These are phyloP conservation scores for Lithospermum erythrorhizon DNA, from an alignment of 257 asterid species.

Conservation along the genomic window DNA sequence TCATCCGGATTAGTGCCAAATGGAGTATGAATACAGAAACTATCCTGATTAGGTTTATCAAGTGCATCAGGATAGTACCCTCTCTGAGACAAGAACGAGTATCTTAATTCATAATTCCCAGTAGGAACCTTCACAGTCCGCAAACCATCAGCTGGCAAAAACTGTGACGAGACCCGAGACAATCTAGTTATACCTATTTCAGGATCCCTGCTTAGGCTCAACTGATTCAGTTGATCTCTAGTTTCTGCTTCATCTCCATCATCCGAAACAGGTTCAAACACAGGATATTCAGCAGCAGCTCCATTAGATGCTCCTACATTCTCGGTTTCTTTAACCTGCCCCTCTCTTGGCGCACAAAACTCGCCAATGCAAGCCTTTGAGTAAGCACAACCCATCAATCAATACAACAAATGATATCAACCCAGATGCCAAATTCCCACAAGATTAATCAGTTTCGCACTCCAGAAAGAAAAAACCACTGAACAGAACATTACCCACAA, in stretches of 20 bases:
- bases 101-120: slow-evolving; percentile 56
- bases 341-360: slow-evolving; percentile 63
- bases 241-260: slow-evolving; percentile 47
- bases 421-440: slow-evolving; percentile 8
- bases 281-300: slow-evolving; percentile 34
- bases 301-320: slow-evolving; percentile 21
- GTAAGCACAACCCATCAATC: slow-evolving; percentile 84
- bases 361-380: slow-evolving; percentile 83
- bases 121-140: slow-evolving; percentile 64
- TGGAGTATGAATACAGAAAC: slow-evolving; percentile 88
- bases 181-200: slow-evolving; percentile 69
- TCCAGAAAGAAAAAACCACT: not conserved
- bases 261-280: slow-evolving; percentile 46
- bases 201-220: slow-evolving; percentile 41
- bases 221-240: slow-evolving; percentile 41
- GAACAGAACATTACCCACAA: not conserved
- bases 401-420: not conserved
- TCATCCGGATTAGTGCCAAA: slow-evolving; percentile 70
- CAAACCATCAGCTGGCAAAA: slow-evolving; percentile 77
- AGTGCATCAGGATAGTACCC: slow-evolving; percentile 98
- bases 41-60: slow-evolving; percentile 93
- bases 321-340: slow-evolving; percentile 34
- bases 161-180: slow-evolving; percentile 75
- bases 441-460: slow-evolving; percentile 25
- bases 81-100: slow-evolving; percentile 83